phyloP scores from a whole-genome alignment of 2,329 filamentous ascomycete genomes.

The Aspergillus fischeri region DNA sequence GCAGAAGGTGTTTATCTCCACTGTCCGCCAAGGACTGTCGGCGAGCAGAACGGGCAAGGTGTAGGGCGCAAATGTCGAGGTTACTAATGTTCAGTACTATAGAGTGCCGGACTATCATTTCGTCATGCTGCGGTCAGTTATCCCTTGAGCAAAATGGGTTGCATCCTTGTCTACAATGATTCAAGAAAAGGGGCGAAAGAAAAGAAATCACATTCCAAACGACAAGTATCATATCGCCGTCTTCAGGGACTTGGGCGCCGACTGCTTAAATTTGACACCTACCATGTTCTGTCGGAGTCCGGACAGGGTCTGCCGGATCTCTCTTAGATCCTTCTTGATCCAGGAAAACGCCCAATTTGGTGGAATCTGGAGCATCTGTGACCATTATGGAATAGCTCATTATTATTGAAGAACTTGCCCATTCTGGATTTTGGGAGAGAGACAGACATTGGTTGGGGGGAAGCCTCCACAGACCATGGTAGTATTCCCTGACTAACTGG shows the following conservation, averaged over 20 bases:
- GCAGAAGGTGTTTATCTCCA: background rate
- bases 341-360: too few species aligned
- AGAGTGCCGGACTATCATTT: background rate
- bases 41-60: background rate
- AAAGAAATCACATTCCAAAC: background rate
- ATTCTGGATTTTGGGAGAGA: background rate
- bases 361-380: too few species aligned
- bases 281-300: background rate
- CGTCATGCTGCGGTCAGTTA: background rate
- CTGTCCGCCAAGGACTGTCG: background rate
- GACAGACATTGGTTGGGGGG: background rate
- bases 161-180: background rate
- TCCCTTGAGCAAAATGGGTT: background rate
- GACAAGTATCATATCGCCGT: too few species aligned
- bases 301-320: conserved; percentile 12
- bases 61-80: background rate
- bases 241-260: too few species aligned
- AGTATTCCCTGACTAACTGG: background rate
- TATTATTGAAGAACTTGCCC: conserved; percentile 1
- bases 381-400: background rate
- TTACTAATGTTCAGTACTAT: background rate
- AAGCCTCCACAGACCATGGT: background rate
- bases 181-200: background rate
- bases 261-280: background rate
- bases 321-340: background rate